Base-by-base conservation (phyloP, 305 asterid species). In the Striga hermonthica region DNA sequence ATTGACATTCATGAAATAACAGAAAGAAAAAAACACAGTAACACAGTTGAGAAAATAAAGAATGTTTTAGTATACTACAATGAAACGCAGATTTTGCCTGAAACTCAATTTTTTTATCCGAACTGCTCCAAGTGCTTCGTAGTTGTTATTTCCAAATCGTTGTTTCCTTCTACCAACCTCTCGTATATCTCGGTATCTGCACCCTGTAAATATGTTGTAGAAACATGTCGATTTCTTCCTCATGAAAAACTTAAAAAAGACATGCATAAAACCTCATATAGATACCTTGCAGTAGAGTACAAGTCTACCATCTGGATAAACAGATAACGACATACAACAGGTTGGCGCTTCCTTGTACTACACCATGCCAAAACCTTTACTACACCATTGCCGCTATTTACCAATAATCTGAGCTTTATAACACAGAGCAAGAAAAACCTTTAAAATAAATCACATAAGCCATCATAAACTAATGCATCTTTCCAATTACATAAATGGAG, bases 311-410 rank as follows among this genome's bases (percentile, higher is more conserved):
- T 89, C 88, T 67, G 97, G 95, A 82, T n/a, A n/a, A n/a, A n/a
- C n/a, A n/a, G n/a, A n/a, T 81, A 87, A 70, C 98, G 97, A 76
- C 99, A 95, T 69, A 95, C 91, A 76, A 95, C 99, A 73, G 99
- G 91, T 79, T 95, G 99, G 71, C 99, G 98, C 92, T 95, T 95
- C 88, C 99, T 89, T 67, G 98, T 89, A 77, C 99, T 95, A 74
- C 67, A 82, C 45, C 64, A 80, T 50, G 65, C 69, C 36, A 62
- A 65, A 66, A 76, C 35, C 70, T 62, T 66, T 57, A 73, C 41
- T 68, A 75, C n/a, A n/a, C n/a, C n/a, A n/a, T n/a, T n/a, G n/a
- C n/a, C n/a, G n/a, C n/a, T n/a, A n/a, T n/a, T n/a, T n/a, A n/a
- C n/a, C n/a, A n/a, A n/a, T n/a, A n/a, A n/a, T n/a, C n/a, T n/a